These are phyloP conservation scores for Neoboletus brunneissimus DNA, from an alignment of 768 basidiomycete genomes.

Conservation along the genomic window DNA sequence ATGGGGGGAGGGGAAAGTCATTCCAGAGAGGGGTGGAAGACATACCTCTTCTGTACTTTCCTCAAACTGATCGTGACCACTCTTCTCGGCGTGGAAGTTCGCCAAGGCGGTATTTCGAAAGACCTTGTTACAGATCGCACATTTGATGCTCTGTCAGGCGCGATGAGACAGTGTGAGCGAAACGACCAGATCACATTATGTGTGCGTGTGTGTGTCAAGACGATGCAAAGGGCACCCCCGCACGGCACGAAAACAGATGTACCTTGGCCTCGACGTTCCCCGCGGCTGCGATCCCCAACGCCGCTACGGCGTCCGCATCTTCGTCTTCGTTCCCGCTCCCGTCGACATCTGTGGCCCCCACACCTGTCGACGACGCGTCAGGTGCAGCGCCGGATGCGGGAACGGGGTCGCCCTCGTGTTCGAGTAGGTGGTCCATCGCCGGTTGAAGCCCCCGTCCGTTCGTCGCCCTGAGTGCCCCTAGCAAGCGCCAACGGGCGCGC, in stretches of 20 bases:
- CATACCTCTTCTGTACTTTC: slow-evolving; percentile 90
- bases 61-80: slow-evolving; percentile 93
- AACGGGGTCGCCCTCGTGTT: slow-evolving; percentile 71
- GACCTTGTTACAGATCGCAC: slow-evolving; percentile 78
- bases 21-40: background rate
- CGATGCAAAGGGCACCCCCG: background rate
- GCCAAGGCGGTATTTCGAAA: slow-evolving; percentile 86
- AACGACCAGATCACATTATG: too few relatives aligned
- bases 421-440: slow-evolving; percentile 86
- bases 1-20: background rate
- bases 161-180: too few relatives aligned
- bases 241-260: slow-evolving; percentile 9
- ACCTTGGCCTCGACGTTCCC: slow-evolving; percentile 68
- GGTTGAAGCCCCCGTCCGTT: slow-evolving; percentile 82
- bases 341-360: slow-evolving; percentile 38
- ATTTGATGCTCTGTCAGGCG: slow-evolving; percentile 64
- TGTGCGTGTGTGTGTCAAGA: background rate
- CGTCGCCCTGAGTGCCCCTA: slow-evolving; percentile 90
- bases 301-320: slow-evolving; percentile 62
- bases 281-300: slow-evolving; percentile 38
- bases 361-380: background rate
- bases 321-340: slow-evolving; percentile 67
- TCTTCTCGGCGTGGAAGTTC: slow-evolving; percentile 92
- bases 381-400: slow-evolving; percentile 52
- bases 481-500: background rate